These are phyloP conservation scores for Tilletia caries DNA, from an alignment of 1,284 basidiomycete species.

Conservation along the genomic window DNA sequence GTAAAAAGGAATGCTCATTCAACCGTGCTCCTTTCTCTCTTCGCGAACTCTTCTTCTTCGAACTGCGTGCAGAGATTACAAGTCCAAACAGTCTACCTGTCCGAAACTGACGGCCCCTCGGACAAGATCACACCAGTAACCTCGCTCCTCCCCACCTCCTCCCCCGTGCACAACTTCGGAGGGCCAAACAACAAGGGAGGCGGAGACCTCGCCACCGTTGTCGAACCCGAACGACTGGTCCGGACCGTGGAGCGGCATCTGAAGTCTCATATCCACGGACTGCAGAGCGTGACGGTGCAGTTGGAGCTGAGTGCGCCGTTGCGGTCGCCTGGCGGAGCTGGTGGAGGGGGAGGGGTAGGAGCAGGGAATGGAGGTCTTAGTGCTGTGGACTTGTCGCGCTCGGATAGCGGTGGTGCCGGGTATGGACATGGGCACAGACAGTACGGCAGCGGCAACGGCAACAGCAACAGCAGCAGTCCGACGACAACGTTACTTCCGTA, in stretches of 20 bases:
- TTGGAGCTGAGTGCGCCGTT: conserved; percentile 23
- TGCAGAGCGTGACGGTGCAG: conserved; percentile 43
- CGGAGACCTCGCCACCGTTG: not conserved
- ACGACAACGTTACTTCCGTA: not conserved
- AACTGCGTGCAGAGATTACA: conserved; percentile 14
- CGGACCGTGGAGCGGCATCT: conserved; percentile 34
- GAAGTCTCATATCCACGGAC: conserved; percentile 30
- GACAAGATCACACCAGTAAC: conserved; percentile 2
- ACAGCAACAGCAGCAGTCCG: too few species aligned
- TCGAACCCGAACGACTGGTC: conserved; percentile 32
- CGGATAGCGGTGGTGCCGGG: not conserved
- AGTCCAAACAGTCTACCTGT: conserved; percentile 20
- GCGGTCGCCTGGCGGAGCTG: not conserved
- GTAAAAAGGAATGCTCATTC: not conserved
- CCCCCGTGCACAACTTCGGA: conserved; percentile 37
- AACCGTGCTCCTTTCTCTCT: too few species aligned
- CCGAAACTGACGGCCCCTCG: not conserved
- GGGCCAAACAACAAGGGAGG: conserved; percentile 8
- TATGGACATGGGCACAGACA: not conserved
- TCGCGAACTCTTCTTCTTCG: too few species aligned
- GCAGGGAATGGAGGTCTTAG: not conserved
- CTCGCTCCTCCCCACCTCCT: conserved; percentile 42
- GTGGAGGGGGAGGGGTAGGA: not conserved
- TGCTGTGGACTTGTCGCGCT: not conserved
- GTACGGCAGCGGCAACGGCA: too few species aligned